Evolutionary conservation across 139 green algal genomes (phyloP).

Genomic region (Chlamydomonas eustigma): DNA sequence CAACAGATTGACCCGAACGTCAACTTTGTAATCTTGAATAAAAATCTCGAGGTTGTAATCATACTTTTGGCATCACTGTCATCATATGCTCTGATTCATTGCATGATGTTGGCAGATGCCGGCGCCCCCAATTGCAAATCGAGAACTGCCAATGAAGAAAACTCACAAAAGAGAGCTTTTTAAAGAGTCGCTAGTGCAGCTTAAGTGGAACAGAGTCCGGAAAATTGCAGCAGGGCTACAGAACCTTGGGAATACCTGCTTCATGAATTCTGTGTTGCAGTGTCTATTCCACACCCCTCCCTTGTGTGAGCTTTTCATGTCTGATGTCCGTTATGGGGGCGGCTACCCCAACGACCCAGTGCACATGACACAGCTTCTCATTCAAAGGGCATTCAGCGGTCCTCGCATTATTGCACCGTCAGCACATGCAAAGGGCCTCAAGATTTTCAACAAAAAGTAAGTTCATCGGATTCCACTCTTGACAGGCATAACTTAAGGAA

Average conservation of each 20-base stretch:
- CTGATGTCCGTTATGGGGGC: background rate
- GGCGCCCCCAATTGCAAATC: background rate
- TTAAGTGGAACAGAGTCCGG: constrained; percentile 43
- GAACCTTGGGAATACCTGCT: constrained; percentile 98
- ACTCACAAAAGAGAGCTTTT: constrained; percentile 41
- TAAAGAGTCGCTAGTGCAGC: constrained; percentile 34
- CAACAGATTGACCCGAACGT: constrained; percentile 30
- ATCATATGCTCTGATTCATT: no score
- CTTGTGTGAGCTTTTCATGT: constrained; percentile 74
- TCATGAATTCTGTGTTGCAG: constrained; percentile 96
- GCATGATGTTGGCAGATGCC: constrained; percentile 28
- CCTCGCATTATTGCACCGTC: background rate
- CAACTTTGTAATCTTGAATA: constrained; percentile 54
- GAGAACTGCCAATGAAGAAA: background rate
- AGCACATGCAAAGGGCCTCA: constrained; percentile 25
- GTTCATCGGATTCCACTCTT: background rate
- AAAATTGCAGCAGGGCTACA: constrained; percentile 62
- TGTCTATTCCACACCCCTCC: constrained; percentile 87
- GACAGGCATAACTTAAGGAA: constrained; percentile 7
- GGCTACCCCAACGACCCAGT: background rate
- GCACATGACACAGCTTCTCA: constrained; percentile 10
- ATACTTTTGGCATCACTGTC: background rate
- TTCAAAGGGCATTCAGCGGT: background rate
- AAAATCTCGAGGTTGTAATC: constrained; percentile 13
- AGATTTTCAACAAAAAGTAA: constrained; percentile 27